phyloP scores from a whole-genome alignment of 139 green algal species.

The Edaphochlamys debaryana region DNA sequence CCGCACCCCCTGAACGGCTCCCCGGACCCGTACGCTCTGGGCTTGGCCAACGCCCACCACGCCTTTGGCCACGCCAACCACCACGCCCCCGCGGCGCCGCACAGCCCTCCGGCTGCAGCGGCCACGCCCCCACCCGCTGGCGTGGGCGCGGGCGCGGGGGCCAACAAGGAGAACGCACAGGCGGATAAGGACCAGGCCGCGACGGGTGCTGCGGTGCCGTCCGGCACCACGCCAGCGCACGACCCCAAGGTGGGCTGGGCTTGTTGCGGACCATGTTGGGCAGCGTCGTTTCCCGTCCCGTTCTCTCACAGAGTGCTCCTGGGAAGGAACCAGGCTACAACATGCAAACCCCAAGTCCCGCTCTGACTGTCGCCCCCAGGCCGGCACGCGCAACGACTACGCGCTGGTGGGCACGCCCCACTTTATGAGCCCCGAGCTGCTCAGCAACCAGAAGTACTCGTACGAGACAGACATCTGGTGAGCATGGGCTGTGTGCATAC shows the following conservation, averaged over 20 bases:
- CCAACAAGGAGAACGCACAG: neutral
- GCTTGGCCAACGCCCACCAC: neutral
- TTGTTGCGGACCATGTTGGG: no score
- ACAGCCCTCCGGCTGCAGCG: no score
- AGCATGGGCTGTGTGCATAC: no score
- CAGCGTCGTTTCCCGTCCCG: no score
- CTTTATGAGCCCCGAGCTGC: constrained; percentile 78
- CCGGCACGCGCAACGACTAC: constrained; percentile 37
- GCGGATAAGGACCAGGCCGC: constrained; percentile 3
- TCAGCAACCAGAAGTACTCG: constrained; percentile 64
- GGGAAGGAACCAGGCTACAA: no score
- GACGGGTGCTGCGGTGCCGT: no score
- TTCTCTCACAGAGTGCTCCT: no score
- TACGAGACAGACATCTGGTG: constrained; percentile 72
- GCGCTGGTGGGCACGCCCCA: constrained; percentile 70
- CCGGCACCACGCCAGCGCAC: neutral
- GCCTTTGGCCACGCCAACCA: no score
- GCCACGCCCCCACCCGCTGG: neutral
- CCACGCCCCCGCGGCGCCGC: no score
- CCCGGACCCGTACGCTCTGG: neutral
- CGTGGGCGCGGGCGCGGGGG: no score
- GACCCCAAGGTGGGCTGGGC: constrained; percentile 6
- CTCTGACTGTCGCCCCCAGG: no score
- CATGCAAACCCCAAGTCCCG: no score
- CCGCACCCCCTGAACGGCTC: neutral